A percentile compares a stretch with the other conserved stretches of the same genome.
Evolutionary conservation across 371 early-diverging fungal genomes (phyloP).

Genomic region (Lichtheimia ramosa): DNA sequence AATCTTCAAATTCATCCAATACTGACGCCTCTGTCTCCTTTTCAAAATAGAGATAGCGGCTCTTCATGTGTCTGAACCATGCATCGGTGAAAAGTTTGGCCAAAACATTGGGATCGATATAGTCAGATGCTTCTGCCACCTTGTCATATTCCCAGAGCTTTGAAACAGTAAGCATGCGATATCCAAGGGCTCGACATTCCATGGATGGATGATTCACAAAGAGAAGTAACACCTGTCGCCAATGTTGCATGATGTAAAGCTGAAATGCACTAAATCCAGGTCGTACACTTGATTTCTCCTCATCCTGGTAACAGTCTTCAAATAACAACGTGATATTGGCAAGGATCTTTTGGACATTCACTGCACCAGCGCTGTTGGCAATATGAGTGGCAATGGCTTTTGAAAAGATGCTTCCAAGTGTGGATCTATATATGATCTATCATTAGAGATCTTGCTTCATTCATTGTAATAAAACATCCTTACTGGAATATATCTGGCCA

Average conservation of each 20-base stretch:
- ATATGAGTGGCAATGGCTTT: constrained; percentile 46
- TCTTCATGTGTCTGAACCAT: constrained; percentile 47
- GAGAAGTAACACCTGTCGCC: constrained; percentile 38
- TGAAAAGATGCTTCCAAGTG: constrained; percentile 37
- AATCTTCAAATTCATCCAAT: constrained; percentile 11
- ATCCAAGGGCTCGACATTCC: constrained; percentile 42
- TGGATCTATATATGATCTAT: constrained; percentile 12
- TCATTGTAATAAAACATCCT: not conserved
- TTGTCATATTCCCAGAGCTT: constrained; percentile 29
- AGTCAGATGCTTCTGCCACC: not conserved
- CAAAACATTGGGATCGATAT: constrained; percentile 15
- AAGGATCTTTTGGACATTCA: constrained; percentile 38
- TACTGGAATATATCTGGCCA: constrained; percentile 44
- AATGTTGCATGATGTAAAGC: constrained; percentile 28
- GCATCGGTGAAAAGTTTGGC: constrained; percentile 31
- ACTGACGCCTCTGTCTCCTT: not conserved
- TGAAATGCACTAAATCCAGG: constrained; percentile 34
- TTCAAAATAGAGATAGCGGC: constrained; percentile 21
- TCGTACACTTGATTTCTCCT: not conserved
- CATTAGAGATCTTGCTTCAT: not conserved
- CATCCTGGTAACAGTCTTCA: constrained; percentile 11
- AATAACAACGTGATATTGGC: constrained; percentile 38
- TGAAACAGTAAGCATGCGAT: constrained; percentile 32
- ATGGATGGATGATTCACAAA: constrained; percentile 49
- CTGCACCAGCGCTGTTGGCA: constrained; percentile 33